Conservation (phyloP, 345 rosid species). For the Noccaea caerulescens region DNA sequence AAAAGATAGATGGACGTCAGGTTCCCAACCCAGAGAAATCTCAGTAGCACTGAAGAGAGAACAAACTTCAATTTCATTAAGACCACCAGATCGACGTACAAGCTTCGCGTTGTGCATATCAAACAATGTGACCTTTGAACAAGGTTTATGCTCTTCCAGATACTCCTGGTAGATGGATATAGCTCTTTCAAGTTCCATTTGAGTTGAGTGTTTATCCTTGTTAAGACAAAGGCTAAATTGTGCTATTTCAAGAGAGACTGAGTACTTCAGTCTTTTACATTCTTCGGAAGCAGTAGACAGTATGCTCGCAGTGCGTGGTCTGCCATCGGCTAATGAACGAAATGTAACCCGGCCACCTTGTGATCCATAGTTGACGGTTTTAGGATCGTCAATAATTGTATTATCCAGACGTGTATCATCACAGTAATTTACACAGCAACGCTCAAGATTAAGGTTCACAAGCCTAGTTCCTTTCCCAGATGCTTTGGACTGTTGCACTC, state of each 20-base stretch:
- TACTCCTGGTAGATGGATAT: conserved; percentile 79
- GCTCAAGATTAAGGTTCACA: conserved; percentile 75
- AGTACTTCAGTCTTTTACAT: conserved; percentile 64
- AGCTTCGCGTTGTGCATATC: conserved; percentile 89
- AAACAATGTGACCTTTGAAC: conserved; percentile 62
- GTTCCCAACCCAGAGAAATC: conserved; percentile 88
- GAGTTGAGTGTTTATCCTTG: conserved; percentile 87
- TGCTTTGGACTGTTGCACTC: conserved; percentile 57
- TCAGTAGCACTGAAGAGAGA: conserved; percentile 95
- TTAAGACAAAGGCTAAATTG: conserved; percentile 72
- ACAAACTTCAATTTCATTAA: conserved; percentile 81
- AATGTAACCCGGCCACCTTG: conserved; percentile 86
- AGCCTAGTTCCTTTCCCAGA: conserved; percentile 85
- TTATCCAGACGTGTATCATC: conserved; percentile 76
- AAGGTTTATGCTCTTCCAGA: conserved; percentile 59
- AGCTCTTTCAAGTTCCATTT: conserved; percentile 91
- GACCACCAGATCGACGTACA: conserved; percentile 89
- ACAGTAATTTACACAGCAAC: conserved; percentile 72
- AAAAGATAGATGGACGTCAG: conserved; percentile 81
- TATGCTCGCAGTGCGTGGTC: conserved; percentile 73
- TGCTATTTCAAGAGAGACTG: conserved; percentile 74
- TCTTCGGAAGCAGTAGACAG: conserved; percentile 59
- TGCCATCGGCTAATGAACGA: conserved; percentile 74
- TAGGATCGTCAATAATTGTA: conserved; percentile 74
- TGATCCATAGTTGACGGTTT: conserved; percentile 97